Percentiles rank a stretch among this genome's conserved stretches.
Evolutionary conservation across 441 rosid species (phyloP).

Genomic region (Arabidopsis hybrid): DNA sequence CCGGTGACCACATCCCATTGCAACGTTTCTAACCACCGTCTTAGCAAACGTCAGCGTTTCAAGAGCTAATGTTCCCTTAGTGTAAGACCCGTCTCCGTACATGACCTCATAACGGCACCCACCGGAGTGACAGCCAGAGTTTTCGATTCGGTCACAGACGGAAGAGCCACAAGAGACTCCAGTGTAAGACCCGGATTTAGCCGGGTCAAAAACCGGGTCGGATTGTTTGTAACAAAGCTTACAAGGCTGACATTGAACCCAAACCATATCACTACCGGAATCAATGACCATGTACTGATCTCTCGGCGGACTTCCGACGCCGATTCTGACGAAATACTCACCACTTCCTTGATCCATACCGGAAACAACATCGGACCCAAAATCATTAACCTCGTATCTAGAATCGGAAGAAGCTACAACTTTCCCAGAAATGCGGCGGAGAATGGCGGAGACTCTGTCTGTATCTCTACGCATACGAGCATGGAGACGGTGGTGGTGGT

Average conservation of each 20-base stretch:
- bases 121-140: slow-evolving; percentile 78
- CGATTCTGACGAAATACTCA: slow-evolving; percentile 87
- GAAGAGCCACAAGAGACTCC: slow-evolving; percentile 84
- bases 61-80: slow-evolving; percentile 78
- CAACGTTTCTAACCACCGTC: slow-evolving; percentile 67
- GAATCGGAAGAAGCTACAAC: neutral
- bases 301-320: slow-evolving; percentile 89
- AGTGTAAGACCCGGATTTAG: slow-evolving; percentile 69
- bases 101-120: slow-evolving; percentile 86
- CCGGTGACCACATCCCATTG: slow-evolving; percentile 87
- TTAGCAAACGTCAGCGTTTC: slow-evolving; percentile 79
- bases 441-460: slow-evolving; percentile 59
- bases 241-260: slow-evolving; percentile 98
- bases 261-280: slow-evolving; percentile 94
- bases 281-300: slow-evolving; percentile 90
- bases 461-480: slow-evolving; percentile 73
- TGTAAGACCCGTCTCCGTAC: slow-evolving; percentile 95
- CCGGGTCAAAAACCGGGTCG: slow-evolving; percentile 93
- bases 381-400: slow-evolving; percentile 47
- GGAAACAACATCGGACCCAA: slow-evolving; percentile 75
- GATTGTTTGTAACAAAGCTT: slow-evolving; percentile 82
- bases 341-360: slow-evolving; percentile 99
- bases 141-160: slow-evolving; percentile 77
- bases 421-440: slow-evolving; percentile 54
- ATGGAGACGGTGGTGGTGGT: slow-evolving; percentile 58